Conservation (phyloP, 208 protist species). For the Trypanosomatidae sp. region DNA sequence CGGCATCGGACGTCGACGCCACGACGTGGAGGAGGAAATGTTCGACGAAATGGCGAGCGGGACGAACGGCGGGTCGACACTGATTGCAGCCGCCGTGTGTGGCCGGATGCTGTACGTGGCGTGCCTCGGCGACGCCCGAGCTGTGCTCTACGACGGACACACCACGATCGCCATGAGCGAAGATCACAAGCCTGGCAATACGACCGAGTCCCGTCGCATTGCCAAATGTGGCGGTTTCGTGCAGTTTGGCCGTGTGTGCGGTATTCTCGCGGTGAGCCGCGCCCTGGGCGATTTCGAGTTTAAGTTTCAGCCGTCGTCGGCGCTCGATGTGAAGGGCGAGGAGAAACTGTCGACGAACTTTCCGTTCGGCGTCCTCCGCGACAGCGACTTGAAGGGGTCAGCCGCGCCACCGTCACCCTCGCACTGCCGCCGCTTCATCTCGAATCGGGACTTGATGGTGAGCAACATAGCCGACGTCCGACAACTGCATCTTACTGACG, state of each 20-base stretch:
- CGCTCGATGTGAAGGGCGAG: conserved; percentile 25
- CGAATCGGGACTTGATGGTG: conserved; percentile 65
- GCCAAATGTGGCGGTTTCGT: conserved; percentile 85
- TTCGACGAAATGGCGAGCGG: conserved; percentile 17
- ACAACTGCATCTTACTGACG: conserved; percentile 73
- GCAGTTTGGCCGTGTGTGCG: conserved; percentile 91
- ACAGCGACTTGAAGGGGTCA: background rate
- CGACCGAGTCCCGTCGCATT: conserved; percentile 76
- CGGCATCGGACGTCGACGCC: conserved; percentile 14
- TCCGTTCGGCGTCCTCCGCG: conserved; percentile 21
- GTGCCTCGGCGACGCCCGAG: conserved; percentile 87
- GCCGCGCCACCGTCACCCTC: conserved; percentile 1
- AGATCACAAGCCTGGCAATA: conserved; percentile 90
- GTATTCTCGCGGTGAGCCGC: conserved; percentile 87
- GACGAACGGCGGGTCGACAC: conserved; percentile 64
- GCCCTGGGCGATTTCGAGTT: conserved; percentile 93
- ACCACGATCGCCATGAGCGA: conserved; percentile 89
- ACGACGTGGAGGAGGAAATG: conserved; percentile 17
- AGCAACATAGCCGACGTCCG: conserved; percentile 79
- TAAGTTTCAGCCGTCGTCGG: conserved; percentile 61
- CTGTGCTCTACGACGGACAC: conserved; percentile 73
- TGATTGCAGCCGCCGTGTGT: conserved; percentile 65
- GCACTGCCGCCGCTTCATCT: conserved; percentile 27
- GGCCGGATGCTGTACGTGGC: conserved; percentile 83
- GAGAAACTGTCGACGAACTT: conserved; percentile 19